Percentiles rank a stretch among this genome's conserved stretches.
phyloP scores from a whole-genome alignment of 2,329 filamentous ascomycete genomes.

The Penicillium sp. region DNA sequence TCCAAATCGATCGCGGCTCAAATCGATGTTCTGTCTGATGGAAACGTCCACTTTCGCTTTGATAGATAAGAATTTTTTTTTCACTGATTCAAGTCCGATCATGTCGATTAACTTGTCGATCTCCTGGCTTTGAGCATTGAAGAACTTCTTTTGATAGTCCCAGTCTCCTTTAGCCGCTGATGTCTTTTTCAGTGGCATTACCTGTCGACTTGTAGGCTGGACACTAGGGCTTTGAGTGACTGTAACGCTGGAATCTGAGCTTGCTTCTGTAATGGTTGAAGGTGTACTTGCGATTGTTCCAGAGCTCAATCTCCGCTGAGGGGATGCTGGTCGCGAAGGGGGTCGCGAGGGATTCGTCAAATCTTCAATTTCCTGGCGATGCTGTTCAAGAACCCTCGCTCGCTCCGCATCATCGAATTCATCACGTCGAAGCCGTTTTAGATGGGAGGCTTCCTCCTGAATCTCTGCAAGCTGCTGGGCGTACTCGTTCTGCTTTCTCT shows the following conservation, averaged over 20 bases:
- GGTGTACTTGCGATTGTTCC: neutral
- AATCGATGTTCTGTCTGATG: slow-evolving; percentile 55
- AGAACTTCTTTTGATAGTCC: slow-evolving; percentile 57
- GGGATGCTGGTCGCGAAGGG: neutral
- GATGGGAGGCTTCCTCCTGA: slow-evolving; percentile 24
- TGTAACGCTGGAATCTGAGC: too few species aligned
- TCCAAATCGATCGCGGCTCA: slow-evolving; percentile 60
- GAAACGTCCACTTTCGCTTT: slow-evolving; percentile 63
- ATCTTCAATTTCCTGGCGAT: slow-evolving; percentile 17
- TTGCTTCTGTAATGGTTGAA: neutral
- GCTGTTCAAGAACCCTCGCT: slow-evolving; percentile 19
- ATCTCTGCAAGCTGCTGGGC: slow-evolving; percentile 22
- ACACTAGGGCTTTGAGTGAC: neutral
- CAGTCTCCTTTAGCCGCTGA: slow-evolving; percentile 53
- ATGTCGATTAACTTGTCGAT: slow-evolving; percentile 67
- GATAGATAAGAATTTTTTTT: slow-evolving; percentile 60
- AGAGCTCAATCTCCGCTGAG: neutral
- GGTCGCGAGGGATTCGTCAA: slow-evolving; percentile 4
- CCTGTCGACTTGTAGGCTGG: neutral
- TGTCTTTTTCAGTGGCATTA: neutral
- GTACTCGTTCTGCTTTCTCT: slow-evolving; percentile 23
- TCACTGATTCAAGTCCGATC: slow-evolving; percentile 70
- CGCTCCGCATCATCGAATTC: slow-evolving; percentile 20
- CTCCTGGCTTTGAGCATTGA: slow-evolving; percentile 51
- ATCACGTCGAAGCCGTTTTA: slow-evolving; percentile 20